These are phyloP conservation scores for Epichloe hybrida DNA, from an alignment of 2,329 filamentous ascomycete species.

Conservation along the genomic window DNA sequence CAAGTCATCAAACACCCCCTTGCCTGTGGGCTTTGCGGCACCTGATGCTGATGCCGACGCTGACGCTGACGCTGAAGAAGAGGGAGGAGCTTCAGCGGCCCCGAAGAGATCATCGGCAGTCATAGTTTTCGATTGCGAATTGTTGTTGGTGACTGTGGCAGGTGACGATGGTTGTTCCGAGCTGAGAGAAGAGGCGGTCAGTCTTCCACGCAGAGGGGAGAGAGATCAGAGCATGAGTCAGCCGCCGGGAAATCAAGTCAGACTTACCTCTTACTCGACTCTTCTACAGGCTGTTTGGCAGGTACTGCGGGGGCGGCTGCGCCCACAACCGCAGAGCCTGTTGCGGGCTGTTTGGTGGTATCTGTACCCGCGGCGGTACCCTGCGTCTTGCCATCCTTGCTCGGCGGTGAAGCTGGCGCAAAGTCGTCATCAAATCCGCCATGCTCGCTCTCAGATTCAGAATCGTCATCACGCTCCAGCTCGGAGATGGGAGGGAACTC, in stretches of 20 bases:
- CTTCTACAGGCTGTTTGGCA: constrained; percentile 13
- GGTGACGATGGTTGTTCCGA: constrained; percentile 19
- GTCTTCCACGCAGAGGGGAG: neutral
- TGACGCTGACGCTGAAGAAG: neutral
- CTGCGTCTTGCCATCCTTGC: constrained; percentile 17
- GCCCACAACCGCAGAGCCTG: neutral
- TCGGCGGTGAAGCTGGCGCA: constrained; percentile 44
- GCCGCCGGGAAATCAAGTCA: neutral
- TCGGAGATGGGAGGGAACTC: constrained; percentile 95
- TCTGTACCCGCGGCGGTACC: neutral
- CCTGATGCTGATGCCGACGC: neutral
- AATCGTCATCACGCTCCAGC: constrained; percentile 69
- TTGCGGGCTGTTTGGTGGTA: constrained; percentile 1
- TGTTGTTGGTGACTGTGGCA: constrained; percentile 16
- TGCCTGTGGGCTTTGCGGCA: constrained; percentile 21
- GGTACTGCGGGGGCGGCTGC: constrained; percentile 10
- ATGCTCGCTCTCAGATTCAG: constrained; percentile 62
- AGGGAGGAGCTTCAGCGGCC: constrained; percentile 8
- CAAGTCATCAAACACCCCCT: constrained; percentile 57
- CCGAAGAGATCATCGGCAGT: constrained; percentile 30
- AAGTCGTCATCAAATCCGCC: constrained; percentile 94
- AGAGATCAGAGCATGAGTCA: no score
- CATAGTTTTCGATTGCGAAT: constrained; percentile 17
- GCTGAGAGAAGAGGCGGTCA: constrained; percentile 7
- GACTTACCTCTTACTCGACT: constrained; percentile 14